Base-by-base conservation (phyloP, 768 basidiomycete species). In the Leccinum olivaceopallidum region DNA sequence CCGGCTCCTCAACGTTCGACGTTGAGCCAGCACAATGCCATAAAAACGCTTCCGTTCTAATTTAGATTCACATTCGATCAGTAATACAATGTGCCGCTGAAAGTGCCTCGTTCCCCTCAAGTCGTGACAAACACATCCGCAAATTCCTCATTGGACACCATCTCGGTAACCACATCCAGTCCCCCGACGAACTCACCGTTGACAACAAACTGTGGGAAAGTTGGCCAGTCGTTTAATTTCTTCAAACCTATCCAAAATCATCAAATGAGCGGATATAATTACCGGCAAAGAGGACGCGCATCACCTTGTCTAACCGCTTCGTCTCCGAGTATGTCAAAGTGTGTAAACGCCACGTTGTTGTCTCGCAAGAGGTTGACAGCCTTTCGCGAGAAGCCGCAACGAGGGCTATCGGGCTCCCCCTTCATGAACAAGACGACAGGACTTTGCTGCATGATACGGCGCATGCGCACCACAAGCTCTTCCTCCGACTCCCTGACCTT, bases 131-230 rank as follows among this genome's bases (percentile, higher is more conserved):
- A 61, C 24, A 79, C 32, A 53, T 90, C 85, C 56, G 79, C 72
- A 60, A 95, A 83, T 75, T 97, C 95, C 22, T 89, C 93, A 60
- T 70, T 87, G 34, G 88, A 84, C 14, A 83, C 84, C 90, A 95
- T 90, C 77, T 98, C 96, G 72, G 86, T 84, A 24, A 95, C 84
- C 55, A 98, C 88, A 71, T 99, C 96, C 55, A 98, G 76, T 5
- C 96, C 96, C n/a, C 96, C 96, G 16, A 97, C 87, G 18, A 99
- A 81, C 72, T 98, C 94, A 6, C 97, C 95, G 3, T 92, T 85
- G 55, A 94, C 79, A 64, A 95, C 89, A 22, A 96, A 79, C 70
- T 94, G 92, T 4, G 92, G 91, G 78, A 83, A 93, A 4, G 91
- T 96, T 0, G 94, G 94, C 94, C 94, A 95, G 61, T 94, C 83